Base-by-base conservation (phyloP, 768 basidiomycete species). In the Porpolomopsis calyptriformis region DNA sequence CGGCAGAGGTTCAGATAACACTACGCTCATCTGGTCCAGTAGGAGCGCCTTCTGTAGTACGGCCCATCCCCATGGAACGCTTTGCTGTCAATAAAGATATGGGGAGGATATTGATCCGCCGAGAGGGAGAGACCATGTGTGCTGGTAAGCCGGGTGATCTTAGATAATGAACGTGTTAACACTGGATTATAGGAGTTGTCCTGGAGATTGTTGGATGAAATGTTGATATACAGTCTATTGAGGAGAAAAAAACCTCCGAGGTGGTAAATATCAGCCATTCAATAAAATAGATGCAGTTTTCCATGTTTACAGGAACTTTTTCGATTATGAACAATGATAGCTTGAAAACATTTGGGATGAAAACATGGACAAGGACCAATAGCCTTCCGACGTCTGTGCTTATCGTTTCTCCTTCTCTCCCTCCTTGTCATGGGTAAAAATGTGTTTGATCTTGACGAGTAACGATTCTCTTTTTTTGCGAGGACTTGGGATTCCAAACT, bases 91-190 rank as follows among this genome's bases (percentile, higher is more conserved):
- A 93, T 65, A 99, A 98, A 63, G 88, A 93, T 46, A 96, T 98
- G 96, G 96, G 96, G 0, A 68, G 96, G 39, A 75, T 99, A 42
- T 59, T 99, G 51, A 69, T 99, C 48, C 70, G 96, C 36, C 69
- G 94, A 45, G 81, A 79, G 24, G 96, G 96, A 0, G 93, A 97
- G 66, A 97, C 96, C 0, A 85, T 99, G 49, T 90, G 82, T 31
- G 93, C 93, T 37, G 93, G 92, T 82, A 53, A 43, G 70, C 46
- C 11, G 9, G 11, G 18, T 36, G 6, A 14, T 9, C 12, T 36
- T 3, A 12, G n/a, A 37, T 16, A 24, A 10, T 11, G 16, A 20
- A 33, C 19, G 14, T 38, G 34, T 22, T 27, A 9, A 26, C 4
- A 4, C 3, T 29, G 25, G 26, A 14, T 20, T 11, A 33, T 2